Evolutionary conservation across 2,329 filamentous ascomycete species (phyloP), one percentile per base, ranked within the genome.

Genomic region (Meredithiella fracta): DNA sequence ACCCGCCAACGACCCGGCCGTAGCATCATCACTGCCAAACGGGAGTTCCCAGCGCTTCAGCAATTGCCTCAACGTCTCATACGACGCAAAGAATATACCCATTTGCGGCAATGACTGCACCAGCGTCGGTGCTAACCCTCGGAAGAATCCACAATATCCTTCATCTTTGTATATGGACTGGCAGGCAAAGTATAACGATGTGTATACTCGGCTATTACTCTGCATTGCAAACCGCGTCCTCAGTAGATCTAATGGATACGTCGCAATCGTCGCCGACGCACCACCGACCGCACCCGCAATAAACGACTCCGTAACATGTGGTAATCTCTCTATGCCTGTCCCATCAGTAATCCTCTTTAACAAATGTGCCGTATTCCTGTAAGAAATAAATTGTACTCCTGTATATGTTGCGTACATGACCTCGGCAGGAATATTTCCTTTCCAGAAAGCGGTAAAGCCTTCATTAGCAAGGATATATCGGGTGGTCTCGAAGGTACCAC

Each of bases 161-260:
- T 98, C 92, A 59, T 85, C 76, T 3, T 73, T 73, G 15, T 74
- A 71, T 62, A 98, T 98, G 22, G 87, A 80, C 47, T 71, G 69
- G 5, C 97, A 65, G 1, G 88, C 88, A 15, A 75, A 70, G 20
- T 75, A 63, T 15, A 98, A 73, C 3, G 83, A 86, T 1, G 70
- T 63, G 67, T 98, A 97, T n/a, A 97, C 77, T 51, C 78, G 80
- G 57, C 88, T 60, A 69, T 70, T 82, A 8, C 91, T 91, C 69
- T 97, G 91, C 0, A 92, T 92, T n/a, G 92, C 92, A 68, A 98
- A 98, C 3, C 92, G 83, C 38, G 92, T 98, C 58, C 92, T 82
- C 40, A 98, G 75, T 11, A 98, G 77, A 69, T 98, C 92, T 55
- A 97, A 79, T 22, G 92, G 92, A 69, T 98, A 98, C 56, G 92